Evolutionary conservation across 2,329 filamentous ascomycete genomes (phyloP).

Genomic region (Juglanconis juglandina): DNA sequence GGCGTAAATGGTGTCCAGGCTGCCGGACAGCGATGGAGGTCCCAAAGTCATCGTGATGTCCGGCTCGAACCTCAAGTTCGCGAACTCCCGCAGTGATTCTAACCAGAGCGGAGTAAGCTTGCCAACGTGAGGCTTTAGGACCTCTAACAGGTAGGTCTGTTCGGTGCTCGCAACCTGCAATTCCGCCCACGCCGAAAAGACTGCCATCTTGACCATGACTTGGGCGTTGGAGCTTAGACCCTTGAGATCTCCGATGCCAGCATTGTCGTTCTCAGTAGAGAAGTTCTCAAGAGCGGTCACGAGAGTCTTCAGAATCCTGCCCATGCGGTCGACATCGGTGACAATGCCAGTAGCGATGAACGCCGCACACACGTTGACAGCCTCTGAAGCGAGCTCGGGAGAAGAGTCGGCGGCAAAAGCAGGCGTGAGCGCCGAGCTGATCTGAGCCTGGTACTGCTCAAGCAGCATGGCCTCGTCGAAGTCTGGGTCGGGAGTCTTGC

Average conservation of each 20-base stretch:
- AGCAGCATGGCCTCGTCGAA: conserved; percentile 95
- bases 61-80: conserved; percentile 84
- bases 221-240: conserved; percentile 92
- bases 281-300: conserved; percentile 91
- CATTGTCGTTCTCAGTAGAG: conserved; percentile 73
- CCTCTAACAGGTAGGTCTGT: conserved; percentile 82
- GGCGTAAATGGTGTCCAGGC: conserved; percentile 90
- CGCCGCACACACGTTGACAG: conserved; percentile 94
- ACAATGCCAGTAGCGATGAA: conserved; percentile 98
- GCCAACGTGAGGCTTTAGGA: conserved; percentile 85
- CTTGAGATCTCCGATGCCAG: conserved; percentile 87
- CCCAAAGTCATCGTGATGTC: conserved; percentile 91
- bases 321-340: conserved; percentile 97
- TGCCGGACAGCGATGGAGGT: conserved; percentile 75
- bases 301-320: conserved; percentile 89
- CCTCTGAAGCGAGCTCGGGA: conserved; percentile 90
- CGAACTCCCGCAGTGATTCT: conserved; percentile 88
- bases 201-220: conserved; percentile 97
- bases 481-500: conserved; percentile 90
- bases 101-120: conserved; percentile 91
- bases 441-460: conserved; percentile 98
- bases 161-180: conserved; percentile 92
- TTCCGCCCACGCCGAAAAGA: conserved; percentile 96
- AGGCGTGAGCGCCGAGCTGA: conserved; percentile 91
- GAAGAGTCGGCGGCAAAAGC: conserved; percentile 96